Conservation (phyloP, 768 basidiomycete genomes). For the Leccinum longicurvipes region DNA sequence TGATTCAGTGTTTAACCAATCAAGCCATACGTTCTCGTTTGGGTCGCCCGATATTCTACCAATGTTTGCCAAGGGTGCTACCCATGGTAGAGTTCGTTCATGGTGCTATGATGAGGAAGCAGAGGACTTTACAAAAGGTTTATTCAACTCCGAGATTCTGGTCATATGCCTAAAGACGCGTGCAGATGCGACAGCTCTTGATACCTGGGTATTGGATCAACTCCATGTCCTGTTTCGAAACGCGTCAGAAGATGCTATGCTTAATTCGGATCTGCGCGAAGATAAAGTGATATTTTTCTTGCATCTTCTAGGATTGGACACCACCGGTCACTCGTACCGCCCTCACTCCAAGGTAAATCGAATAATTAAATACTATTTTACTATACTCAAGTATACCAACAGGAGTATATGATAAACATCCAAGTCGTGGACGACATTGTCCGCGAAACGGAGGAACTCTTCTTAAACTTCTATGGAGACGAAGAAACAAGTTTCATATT, state of each 20-base stretch:
- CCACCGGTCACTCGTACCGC: slow-evolving; percentile 82
- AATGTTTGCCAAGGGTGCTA: slow-evolving; percentile 79
- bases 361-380: neutral
- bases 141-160: neutral
- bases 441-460: slow-evolving; percentile 55
- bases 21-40: slow-evolving; percentile 73
- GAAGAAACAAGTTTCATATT: slow-evolving; percentile 73
- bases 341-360: slow-evolving; percentile 68
- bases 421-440: slow-evolving; percentile 76
- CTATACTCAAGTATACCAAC: neutral
- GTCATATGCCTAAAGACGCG: neutral
- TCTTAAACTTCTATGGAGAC: slow-evolving; percentile 64
- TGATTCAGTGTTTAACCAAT: slow-evolving; percentile 86
- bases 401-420: slow-evolving; percentile 89
- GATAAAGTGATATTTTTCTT: slow-evolving; percentile 75
- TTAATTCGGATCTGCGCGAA: slow-evolving; percentile 51
- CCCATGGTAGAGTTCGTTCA: slow-evolving; percentile 62
- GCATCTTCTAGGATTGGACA: slow-evolving; percentile 81
- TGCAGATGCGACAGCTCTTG: slow-evolving; percentile 71
- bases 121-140: slow-evolving; percentile 87
- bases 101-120: slow-evolving; percentile 76
- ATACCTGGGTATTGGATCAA: slow-evolving; percentile 76
- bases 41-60: slow-evolving; percentile 88
- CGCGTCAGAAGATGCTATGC: slow-evolving; percentile 48
- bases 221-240: slow-evolving; percentile 61